Conservation (phyloP, 179 eudicot species). For the Beta lomatogona region DNA sequence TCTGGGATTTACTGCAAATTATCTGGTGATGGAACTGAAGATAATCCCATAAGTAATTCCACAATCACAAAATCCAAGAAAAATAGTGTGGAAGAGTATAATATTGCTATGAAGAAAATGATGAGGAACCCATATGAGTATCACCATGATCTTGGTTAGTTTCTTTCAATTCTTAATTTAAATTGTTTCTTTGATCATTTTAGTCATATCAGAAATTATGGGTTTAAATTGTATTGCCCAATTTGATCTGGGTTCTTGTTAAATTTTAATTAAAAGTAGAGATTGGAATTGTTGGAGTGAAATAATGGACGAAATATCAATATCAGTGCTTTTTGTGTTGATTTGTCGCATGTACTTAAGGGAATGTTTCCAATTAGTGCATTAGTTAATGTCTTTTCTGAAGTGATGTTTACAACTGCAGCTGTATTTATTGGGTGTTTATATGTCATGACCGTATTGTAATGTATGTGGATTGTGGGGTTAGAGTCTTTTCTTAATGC, state of each 20-base stretch:
- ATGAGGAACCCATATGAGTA: slow-evolving; percentile 96
- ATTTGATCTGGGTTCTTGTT: slow-evolving; percentile 13
- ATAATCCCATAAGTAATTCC: slow-evolving; percentile 12
- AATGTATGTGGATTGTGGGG: neutral
- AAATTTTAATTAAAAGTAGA: neutral
- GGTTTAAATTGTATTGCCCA: neutral
- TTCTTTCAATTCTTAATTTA: neutral
- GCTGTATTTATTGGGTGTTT: neutral
- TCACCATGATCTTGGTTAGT: slow-evolving; percentile 92
- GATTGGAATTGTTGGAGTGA: no score
- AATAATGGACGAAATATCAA: neutral
- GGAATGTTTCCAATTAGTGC: neutral
- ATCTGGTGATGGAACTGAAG: slow-evolving; percentile 26
- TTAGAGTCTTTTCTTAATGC: neutral
- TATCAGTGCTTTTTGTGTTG: neutral
- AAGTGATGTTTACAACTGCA: neutral
- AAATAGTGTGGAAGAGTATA: slow-evolving; percentile 72
- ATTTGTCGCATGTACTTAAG: neutral
- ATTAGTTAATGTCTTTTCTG: neutral
- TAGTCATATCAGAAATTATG: neutral
- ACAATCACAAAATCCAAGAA: slow-evolving; percentile 21
- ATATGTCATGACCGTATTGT: neutral
- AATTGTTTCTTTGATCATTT: neutral
- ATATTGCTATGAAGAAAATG: slow-evolving; percentile 77
- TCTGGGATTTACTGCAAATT: slow-evolving; percentile 32